Percentiles rank a stretch among this genome's conserved stretches.
Conservation (phyloP, 2,329 filamentous ascomycete genomes). For the Ascochyta fabae region DNA sequence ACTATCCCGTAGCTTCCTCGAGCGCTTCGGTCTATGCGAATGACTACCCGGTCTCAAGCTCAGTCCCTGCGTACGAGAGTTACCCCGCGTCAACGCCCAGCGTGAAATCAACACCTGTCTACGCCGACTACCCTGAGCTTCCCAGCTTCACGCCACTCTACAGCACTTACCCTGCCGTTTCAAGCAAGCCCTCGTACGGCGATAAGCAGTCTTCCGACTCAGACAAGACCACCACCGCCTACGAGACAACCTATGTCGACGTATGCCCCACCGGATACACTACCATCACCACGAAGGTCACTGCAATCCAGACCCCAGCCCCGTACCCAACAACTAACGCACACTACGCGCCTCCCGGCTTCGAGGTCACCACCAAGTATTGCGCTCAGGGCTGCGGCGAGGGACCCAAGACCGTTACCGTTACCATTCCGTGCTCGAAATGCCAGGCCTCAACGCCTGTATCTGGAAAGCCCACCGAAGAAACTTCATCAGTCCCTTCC, state of each 20-base stretch:
- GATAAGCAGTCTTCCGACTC: constrained; percentile 14
- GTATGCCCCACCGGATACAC: constrained; percentile 45
- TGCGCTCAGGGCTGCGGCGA: constrained; percentile 34
- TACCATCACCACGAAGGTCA: constrained; percentile 33
- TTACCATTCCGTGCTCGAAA: constrained; percentile 30
- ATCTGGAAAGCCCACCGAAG: constrained; percentile 8
- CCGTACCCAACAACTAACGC: constrained; percentile 22
- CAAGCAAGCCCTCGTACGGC: constrained; percentile 15
- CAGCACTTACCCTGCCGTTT: constrained; percentile 15
- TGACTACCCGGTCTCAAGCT: background rate
- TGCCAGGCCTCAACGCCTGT: constrained; percentile 6
- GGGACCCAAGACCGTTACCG: constrained; percentile 34
- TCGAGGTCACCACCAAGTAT: constrained; percentile 37
- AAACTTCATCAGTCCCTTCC: background rate
- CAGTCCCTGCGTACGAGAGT: constrained; percentile 3
- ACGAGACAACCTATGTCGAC: constrained; percentile 41
- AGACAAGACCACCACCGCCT: constrained; percentile 26
- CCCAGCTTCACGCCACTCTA: constrained; percentile 17
- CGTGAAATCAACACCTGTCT: constrained; percentile 8
- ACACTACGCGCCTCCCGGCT: constrained; percentile 28
- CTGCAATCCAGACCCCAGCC: constrained; percentile 12
- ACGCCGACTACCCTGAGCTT: constrained; percentile 20
- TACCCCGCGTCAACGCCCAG: constrained; percentile 7
- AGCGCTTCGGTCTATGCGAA: background rate
- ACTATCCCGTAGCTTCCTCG: background rate